A percentile compares a stretch with the other conserved stretches of the same genome.
Conservation (phyloP, 192 early-diverging fungal genomes). For the Spinellus fusiger region DNA sequence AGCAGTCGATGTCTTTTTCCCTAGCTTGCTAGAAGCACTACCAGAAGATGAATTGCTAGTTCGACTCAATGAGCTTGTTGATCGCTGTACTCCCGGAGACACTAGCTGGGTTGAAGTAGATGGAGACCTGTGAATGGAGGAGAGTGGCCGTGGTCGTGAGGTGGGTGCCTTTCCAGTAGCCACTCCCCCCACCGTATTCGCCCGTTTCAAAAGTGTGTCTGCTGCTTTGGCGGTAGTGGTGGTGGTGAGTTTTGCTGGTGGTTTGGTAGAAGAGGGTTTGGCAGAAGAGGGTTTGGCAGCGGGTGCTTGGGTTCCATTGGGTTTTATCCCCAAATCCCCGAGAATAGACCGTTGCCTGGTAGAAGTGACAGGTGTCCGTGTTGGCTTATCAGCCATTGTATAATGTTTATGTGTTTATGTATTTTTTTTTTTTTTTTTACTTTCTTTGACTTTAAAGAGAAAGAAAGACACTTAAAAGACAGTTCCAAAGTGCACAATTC, state of each 20-base stretch:
- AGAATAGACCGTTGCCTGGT: constrained; percentile 6
- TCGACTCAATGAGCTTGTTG: background rate
- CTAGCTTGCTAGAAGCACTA: background rate
- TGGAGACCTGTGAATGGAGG: background rate
- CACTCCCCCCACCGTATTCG: background rate
- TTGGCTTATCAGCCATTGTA: background rate
- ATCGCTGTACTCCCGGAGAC: background rate
- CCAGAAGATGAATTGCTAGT: constrained; percentile 1
- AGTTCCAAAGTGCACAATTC: background rate
- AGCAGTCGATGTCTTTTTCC: background rate
- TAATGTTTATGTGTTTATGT: background rate
- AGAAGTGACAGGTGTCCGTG: background rate
- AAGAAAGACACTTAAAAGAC: background rate
- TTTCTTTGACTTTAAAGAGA: background rate
- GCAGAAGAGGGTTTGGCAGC: background rate
- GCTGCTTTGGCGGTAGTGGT: background rate
- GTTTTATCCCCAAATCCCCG: constrained; percentile 9
- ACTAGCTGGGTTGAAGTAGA: background rate
- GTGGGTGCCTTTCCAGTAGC: background rate
- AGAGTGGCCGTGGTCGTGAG: background rate
- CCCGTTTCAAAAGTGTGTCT: background rate
- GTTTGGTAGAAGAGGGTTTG: background rate
- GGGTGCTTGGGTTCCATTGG: background rate
- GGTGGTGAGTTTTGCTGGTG: background rate
- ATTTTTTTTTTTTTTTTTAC: background rate